These are phyloP conservation scores for Chrysoporthe deuterocubensis DNA, from an alignment of 2,329 filamentous ascomycete genomes.

Conservation along the genomic window DNA sequence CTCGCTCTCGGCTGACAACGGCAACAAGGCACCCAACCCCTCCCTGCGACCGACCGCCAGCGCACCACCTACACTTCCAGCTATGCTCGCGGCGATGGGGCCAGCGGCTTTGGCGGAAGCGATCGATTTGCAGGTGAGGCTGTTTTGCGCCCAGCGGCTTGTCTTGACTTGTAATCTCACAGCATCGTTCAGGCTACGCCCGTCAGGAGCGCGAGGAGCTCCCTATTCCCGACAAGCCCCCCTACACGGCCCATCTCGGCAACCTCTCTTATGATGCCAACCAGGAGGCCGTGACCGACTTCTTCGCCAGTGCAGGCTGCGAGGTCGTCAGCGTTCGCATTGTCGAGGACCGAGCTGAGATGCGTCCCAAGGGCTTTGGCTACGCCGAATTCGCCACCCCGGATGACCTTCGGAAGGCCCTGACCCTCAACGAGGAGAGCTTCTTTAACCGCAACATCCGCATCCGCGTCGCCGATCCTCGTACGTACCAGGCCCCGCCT, in stretches of 20 bases:
- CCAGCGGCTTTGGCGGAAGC: conserved; percentile 29
- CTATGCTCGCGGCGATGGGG: conserved; percentile 38
- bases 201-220: conserved; percentile 68
- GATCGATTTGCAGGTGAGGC: conserved; percentile 34
- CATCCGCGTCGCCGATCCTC: conserved; percentile 95
- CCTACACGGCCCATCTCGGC: conserved; percentile 93
- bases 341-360: conserved; percentile 93
- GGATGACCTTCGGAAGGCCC: conserved; percentile 89
- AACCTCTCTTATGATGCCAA: conserved; percentile 97
- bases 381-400: conserved; percentile 92
- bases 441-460: conserved; percentile 90
- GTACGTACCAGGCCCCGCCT: conserved; percentile 61
- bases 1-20: conserved; percentile 14
- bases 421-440: conserved; percentile 77
- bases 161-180: conserved; percentile 24
- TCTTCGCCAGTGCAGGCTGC: conserved; percentile 73
- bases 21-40: conserved; percentile 58
- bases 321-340: conserved; percentile 90
- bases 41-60: conserved; percentile 55
- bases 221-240: conserved; percentile 88
- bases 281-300: conserved; percentile 78
- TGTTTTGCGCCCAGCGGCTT: neutral
- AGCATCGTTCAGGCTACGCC: conserved; percentile 54
- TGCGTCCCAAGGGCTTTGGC: conserved; percentile 95
- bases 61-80: conserved; percentile 37